Evolutionary conservation across 2,329 filamentous ascomycete genomes (phyloP), one percentile per base, ranked within the genome.

Genomic region (Pleoardoris graminearum): DNA sequence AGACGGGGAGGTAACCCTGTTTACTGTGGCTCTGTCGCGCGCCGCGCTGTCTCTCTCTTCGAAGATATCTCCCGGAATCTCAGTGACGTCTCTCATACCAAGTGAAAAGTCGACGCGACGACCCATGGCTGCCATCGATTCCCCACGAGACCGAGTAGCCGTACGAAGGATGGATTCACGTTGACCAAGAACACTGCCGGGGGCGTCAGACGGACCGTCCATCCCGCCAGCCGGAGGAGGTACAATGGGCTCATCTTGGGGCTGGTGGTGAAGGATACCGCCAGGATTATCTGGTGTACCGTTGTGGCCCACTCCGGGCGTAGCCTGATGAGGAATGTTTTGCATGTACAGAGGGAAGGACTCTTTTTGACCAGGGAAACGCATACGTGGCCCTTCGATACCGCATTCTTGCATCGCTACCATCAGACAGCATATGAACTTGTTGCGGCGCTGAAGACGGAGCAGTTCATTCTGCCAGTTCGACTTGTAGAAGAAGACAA

Each of bases 401-500:
- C 90, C 90, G 46, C 93, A 80, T 50, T 90, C 85, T 55, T 89
- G 83, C 79, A 97, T 91, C 50, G 90, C 85, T 32, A 89, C 80
- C 88, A 96, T 96, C 66, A 97, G 79, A 56, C 94, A 91, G 58
- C 89, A 91, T 60, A 95, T 91, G 74, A 97, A 96, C 70, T 92
- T 94, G 80, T 97, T 97, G 65, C 94, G 89, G 16, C 93, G 85
- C 62, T 89, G 90, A 2, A 97, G 82, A 76, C 93, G 91, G 21
- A 97, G 80, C 38, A 95, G 80, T 70, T 97, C 93, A 69, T 97
- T 97, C 71, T 97, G 93, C 84, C 89, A 97, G 72, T 93, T 97
- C 53, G 88, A 91, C 74, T 97, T 97, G 82, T 97, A 96, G 79
- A 97, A 97, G 79, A 96, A 96, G 66, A 97, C 87, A 51, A 97